Conservation (phyloP, 805 yeast genomes). For the Yarrowia divulgata region DNA sequence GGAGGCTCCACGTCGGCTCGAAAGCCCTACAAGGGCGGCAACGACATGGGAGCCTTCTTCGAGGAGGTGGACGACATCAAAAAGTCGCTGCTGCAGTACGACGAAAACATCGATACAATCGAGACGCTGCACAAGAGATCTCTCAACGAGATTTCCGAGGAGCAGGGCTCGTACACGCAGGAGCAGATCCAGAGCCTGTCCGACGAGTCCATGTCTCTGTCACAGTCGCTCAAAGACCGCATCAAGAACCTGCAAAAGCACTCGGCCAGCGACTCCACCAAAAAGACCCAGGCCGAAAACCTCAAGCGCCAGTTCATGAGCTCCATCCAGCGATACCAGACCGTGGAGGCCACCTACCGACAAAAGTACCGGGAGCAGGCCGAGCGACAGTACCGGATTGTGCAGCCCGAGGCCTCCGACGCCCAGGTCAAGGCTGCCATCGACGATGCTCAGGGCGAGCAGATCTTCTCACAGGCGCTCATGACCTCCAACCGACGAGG, state of each 20-base stretch:
- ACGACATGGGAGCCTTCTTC: conserved; percentile 70
- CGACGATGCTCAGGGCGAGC: conserved; percentile 81
- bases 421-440: conserved; percentile 85
- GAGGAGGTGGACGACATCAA: conserved; percentile 71
- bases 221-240: conserved; percentile 72
- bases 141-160: conserved; percentile 74
- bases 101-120: conserved; percentile 70
- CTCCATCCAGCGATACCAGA: conserved; percentile 84
- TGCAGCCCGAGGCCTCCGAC: conserved; percentile 59
- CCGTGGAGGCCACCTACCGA: conserved; percentile 84
- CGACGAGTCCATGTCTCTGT: conserved; percentile 79
- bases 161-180: conserved; percentile 67
- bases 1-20: neutral
- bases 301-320: conserved; percentile 83
- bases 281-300: conserved; percentile 89
- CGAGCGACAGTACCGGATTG: conserved; percentile 89
- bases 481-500: conserved; percentile 52
- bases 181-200: conserved; percentile 77
- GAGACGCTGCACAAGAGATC: conserved; percentile 74
- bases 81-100: conserved; percentile 72
- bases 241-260: conserved; percentile 75
- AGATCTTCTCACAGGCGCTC: conserved; percentile 89
- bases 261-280: conserved; percentile 66
- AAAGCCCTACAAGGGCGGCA: conserved; percentile 30
- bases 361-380: conserved; percentile 86